These are phyloP conservation scores for Vachellia pachyceras DNA, from an alignment of 306 rosid genomes.

Conservation along the genomic window DNA sequence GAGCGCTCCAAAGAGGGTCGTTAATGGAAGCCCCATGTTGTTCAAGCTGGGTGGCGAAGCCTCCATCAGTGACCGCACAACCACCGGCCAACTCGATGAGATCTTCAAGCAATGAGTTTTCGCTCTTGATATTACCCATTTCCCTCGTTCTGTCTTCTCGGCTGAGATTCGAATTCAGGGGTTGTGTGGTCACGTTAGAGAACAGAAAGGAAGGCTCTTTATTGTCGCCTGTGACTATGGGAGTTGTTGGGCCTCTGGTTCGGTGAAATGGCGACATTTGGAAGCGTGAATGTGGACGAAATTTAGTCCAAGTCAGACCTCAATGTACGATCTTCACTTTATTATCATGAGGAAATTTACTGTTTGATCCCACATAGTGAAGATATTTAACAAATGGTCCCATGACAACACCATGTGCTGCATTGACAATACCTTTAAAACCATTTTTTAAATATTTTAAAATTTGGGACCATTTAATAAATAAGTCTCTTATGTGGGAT, in stretches of 20 bases:
- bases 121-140: constrained; percentile 42
- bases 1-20: constrained; percentile 91
- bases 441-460: too few species aligned
- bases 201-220: background rate
- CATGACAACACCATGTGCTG: too few species aligned
- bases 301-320: background rate
- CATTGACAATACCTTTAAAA: too few species aligned
- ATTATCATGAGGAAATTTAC: too few species aligned
- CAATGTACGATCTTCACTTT: background rate
- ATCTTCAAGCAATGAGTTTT: constrained; percentile 62
- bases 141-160: background rate
- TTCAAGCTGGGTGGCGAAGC: constrained; percentile 89
- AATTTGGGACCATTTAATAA: too few species aligned
- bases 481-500: too few species aligned
- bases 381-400: too few species aligned
- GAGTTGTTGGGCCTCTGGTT: constrained; percentile 9
- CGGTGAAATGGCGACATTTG: background rate
- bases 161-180: background rate
- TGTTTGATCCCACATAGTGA: too few species aligned
- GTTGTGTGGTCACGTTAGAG: background rate
- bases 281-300: constrained; percentile 32
- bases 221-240: background rate
- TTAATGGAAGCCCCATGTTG: constrained; percentile 71
- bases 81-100: constrained; percentile 70
- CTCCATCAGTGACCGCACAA: constrained; percentile 79